phyloP scores from a whole-genome alignment of 345 rosid genomes.

The Iberis pinnata region DNA sequence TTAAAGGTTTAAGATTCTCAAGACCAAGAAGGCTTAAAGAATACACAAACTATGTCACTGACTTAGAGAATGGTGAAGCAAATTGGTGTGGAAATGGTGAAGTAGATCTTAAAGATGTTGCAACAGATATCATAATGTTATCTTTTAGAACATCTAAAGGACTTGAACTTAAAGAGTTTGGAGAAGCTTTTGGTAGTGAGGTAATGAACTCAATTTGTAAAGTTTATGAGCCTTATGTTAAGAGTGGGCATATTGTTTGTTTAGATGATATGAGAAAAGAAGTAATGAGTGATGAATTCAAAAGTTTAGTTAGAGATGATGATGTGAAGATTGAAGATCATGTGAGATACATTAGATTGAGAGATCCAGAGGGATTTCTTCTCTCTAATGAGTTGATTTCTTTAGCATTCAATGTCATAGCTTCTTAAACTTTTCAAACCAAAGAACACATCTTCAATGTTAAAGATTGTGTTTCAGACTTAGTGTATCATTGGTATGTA shows the following conservation, averaged over 20 bases:
- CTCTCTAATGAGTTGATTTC: slow-evolving; percentile 82
- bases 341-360: slow-evolving; percentile 53
- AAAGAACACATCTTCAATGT: neutral
- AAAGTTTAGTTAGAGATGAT: slow-evolving; percentile 25
- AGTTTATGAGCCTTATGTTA: slow-evolving; percentile 50
- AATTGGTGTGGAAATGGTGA: slow-evolving; percentile 29
- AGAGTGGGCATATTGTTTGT: slow-evolving; percentile 68
- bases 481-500: slow-evolving; percentile 8
- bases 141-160: slow-evolving; percentile 82
- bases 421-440: slow-evolving; percentile 31
- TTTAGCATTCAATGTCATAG: slow-evolving; percentile 50
- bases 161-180: slow-evolving; percentile 52
- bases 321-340: slow-evolving; percentile 31
- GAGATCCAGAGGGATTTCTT: slow-evolving; percentile 89
- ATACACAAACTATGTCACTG: slow-evolving; percentile 50
- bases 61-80: slow-evolving; percentile 48
- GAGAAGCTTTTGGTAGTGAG: slow-evolving; percentile 51
- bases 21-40: slow-evolving; percentile 79
- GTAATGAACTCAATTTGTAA: slow-evolving; percentile 50
- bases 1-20: slow-evolving; percentile 74
- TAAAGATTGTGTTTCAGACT: slow-evolving; percentile 5
- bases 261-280: slow-evolving; percentile 50
- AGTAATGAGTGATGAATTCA: slow-evolving; percentile 38
- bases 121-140: slow-evolving; percentile 76
- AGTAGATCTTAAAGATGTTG: slow-evolving; percentile 55